Evolutionary conservation across 2,329 filamentous ascomycete genomes (phyloP).

Genomic region (Aspergillus cejpii): DNA sequence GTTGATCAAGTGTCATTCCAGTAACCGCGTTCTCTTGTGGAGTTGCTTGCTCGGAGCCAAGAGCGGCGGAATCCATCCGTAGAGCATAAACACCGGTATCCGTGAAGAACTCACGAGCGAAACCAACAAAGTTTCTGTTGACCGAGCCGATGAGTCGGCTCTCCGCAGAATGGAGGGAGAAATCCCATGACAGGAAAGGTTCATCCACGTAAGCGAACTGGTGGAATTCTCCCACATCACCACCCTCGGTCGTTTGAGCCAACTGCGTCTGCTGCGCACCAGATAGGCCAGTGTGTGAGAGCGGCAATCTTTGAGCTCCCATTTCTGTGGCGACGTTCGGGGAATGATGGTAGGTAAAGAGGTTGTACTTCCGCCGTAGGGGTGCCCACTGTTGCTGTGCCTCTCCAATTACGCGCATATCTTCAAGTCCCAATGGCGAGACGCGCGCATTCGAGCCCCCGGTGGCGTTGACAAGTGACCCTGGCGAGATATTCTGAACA

Average conservation of each 20-base stretch:
- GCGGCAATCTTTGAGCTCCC: conserved; percentile 37
- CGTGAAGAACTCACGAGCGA: conserved; percentile 59
- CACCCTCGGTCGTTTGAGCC: conserved; percentile 15
- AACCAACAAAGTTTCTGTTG: conserved; percentile 57
- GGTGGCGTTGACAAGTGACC: conserved; percentile 35
- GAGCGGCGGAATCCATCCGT: conserved; percentile 56
- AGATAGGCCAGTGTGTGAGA: conserved; percentile 45
- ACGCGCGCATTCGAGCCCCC: conserved; percentile 46
- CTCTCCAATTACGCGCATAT: conserved; percentile 59
- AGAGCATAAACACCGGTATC: conserved; percentile 60
- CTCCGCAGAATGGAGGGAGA: conserved; percentile 50
- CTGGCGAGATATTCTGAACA: conserved; percentile 41
- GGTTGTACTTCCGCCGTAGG: conserved; percentile 56
- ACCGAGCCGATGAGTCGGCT: conserved; percentile 52
- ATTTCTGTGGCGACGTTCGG: conserved; percentile 31
- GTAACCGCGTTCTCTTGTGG: conserved; percentile 22
- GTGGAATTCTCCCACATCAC: conserved; percentile 42
- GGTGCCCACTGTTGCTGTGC: conserved; percentile 60
- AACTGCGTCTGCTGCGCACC: conserved; percentile 44
- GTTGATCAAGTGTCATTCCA: conserved; percentile 59
- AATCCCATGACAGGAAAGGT: conserved; percentile 60
- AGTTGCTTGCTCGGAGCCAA: conserved; percentile 33
- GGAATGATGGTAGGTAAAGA: conserved; percentile 52
- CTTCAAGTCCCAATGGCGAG: conserved; percentile 47
- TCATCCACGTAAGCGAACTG: conserved; percentile 60